phyloP scores from a whole-genome alignment of 495 filamentous ascomycete genomes.

The Penicillium steckii region DNA sequence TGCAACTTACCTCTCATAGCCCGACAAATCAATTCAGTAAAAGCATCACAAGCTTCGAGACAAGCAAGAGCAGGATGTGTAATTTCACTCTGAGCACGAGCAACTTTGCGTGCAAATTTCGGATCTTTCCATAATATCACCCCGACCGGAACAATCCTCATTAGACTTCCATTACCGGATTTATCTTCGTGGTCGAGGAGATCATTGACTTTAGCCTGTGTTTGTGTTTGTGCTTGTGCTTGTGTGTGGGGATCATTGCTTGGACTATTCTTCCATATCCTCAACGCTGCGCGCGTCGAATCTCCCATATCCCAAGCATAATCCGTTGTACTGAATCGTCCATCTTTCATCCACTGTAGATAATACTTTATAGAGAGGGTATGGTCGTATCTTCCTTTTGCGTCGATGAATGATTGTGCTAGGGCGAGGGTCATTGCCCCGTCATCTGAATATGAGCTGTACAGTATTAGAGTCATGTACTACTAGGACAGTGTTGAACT shows the following conservation, averaged over 20 bases:
- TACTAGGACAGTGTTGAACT: no score
- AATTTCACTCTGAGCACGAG: slow-evolving; percentile 24
- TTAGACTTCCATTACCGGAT: slow-evolving; percentile 48
- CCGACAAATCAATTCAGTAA: slow-evolving; percentile 29
- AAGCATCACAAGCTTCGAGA: slow-evolving; percentile 40
- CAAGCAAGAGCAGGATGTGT: slow-evolving; percentile 44
- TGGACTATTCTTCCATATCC: slow-evolving; percentile 26
- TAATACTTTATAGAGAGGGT: slow-evolving; percentile 33
- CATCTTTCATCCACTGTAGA: slow-evolving; percentile 33
- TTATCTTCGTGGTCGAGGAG: slow-evolving; percentile 11
- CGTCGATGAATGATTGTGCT: slow-evolving; percentile 38
- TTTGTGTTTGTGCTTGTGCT: neutral
- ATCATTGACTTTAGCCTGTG: slow-evolving; percentile 7
- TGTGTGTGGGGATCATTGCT: neutral
- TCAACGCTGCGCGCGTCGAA: slow-evolving; percentile 34
- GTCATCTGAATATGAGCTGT: slow-evolving; percentile 48
- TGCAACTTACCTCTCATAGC: slow-evolving; percentile 22
- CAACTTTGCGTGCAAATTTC: slow-evolving; percentile 21
- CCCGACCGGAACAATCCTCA: slow-evolving; percentile 43
- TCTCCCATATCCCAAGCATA: slow-evolving; percentile 42
- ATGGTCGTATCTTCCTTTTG: slow-evolving; percentile 24
- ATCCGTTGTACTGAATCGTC: slow-evolving; percentile 37
- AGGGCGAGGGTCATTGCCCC: slow-evolving; percentile 49
- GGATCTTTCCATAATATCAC: slow-evolving; percentile 26
- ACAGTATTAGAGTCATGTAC: neutral